Base-by-base conservation (phyloP, 2,329 filamentous ascomycete genomes). In the Fusarium liriodendri region DNA sequence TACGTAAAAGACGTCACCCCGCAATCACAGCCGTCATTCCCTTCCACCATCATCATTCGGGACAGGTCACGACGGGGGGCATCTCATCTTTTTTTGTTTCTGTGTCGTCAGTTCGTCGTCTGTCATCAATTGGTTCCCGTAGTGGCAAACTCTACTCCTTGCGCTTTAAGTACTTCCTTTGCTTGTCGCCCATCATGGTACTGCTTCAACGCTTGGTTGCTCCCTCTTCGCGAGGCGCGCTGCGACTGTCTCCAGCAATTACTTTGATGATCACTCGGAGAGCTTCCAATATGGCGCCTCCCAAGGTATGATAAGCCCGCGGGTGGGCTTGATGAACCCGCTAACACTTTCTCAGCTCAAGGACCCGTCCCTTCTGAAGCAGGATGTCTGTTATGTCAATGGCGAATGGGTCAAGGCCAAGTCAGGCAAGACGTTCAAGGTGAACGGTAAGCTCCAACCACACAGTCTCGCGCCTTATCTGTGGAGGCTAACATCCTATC, bases 401-500 rank as follows among this genome's bases (percentile, higher is more conserved):
- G 97, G 97, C 79, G 89, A 97, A 89, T 99, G 95, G 94, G 90
- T 97, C 71, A 88, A 89, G 77, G 94, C 96, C 77, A 90, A 91
- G 79, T 97, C 95, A 1, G 94, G 95, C 80, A 92, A 97, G 89
- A 98, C 95, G 54, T 99, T 98, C 83, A 92, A 97, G 81, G 94
- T 98, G 69, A 88, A 90, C 73, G 93, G 91, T 92, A 84, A 74
- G 80, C 69, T 22, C 25, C 27, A 27, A 14, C 9, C 4, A 10
- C 45, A n/a, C 27, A 52, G 9, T 29, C 40, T 8, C 16, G 65
- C 16, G n/a, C 6, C 4, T 11, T 50, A 27, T 32, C 35, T 54
- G 3, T 16, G 29, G 13, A 65, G 37, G 38, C 75, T 75, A 27
- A 76, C 58, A 20, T 32, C 13, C 1, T 13, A 29, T 18, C 11